A percentile compares a stretch with the other conserved stretches of the same genome.
phyloP scores from a whole-genome alignment of 176 grass and related monocot species.

The Ensete ventricosum region DNA sequence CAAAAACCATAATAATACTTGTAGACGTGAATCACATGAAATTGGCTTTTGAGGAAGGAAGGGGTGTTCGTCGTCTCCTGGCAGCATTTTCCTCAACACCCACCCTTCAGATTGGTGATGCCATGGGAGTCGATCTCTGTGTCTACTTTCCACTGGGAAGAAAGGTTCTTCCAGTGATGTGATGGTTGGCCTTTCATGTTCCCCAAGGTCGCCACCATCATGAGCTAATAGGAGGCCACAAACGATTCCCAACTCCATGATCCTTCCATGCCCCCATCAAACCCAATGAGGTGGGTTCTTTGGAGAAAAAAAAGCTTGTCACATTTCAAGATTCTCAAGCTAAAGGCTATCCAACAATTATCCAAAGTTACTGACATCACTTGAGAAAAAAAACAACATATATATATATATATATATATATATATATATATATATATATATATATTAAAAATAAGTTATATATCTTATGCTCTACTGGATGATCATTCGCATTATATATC shows the following conservation, averaged over 20 bases:
- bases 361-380: background rate
- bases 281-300: background rate
- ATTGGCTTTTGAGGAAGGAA: constrained; percentile 7
- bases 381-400: background rate
- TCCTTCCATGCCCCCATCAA: background rate
- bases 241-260: background rate
- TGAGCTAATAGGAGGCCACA: background rate
- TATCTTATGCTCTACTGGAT: background rate
- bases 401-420: background rate
- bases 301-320: background rate
- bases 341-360: background rate
- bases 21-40: background rate
- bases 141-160: background rate
- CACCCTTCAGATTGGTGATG: background rate
- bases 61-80: background rate
- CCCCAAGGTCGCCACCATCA: background rate
- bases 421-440: background rate
- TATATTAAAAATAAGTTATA: background rate
- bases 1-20: background rate
- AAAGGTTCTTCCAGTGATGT: background rate
- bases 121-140: background rate
- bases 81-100: no score
- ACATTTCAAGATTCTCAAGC: background rate
- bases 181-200: background rate
- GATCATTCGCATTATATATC: background rate